Conservation (phyloP, 305 asterid genomes). For the Striga hermonthica region DNA sequence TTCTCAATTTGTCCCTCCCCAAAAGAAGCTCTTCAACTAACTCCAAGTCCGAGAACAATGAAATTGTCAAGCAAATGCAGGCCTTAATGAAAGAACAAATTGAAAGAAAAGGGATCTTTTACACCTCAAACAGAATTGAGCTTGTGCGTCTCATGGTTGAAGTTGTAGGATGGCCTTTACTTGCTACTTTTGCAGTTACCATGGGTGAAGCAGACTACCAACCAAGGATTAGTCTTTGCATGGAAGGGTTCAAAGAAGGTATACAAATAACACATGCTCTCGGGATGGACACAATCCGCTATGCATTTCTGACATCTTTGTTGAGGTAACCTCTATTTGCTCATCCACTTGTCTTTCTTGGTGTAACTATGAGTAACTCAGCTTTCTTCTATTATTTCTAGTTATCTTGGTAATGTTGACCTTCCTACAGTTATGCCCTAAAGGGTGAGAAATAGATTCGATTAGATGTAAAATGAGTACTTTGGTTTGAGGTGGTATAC, state of each 20-base stretch:
- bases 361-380: slow-evolving; percentile 24
- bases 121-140: slow-evolving; percentile 77
- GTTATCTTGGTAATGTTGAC: slow-evolving; percentile 15
- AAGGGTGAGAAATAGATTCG: slow-evolving; percentile 4
- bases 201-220: slow-evolving; percentile 94
- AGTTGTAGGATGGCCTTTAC: slow-evolving; percentile 96
- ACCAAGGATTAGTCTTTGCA: slow-evolving; percentile 68
- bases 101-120: slow-evolving; percentile 69
- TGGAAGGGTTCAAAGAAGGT: slow-evolving; percentile 99
- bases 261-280: slow-evolving; percentile 78
- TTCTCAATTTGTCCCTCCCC: slow-evolving; percentile 88
- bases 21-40: slow-evolving; percentile 56
- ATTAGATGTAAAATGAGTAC: slow-evolving; percentile 8
- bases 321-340: slow-evolving; percentile 57
- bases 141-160: slow-evolving; percentile 90
- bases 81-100: slow-evolving; percentile 70
- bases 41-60: slow-evolving; percentile 67
- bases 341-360: slow-evolving; percentile 24
- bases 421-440: slow-evolving; percentile 7
- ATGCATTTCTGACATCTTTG: slow-evolving; percentile 88
- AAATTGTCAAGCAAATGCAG: slow-evolving; percentile 69
- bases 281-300: slow-evolving; percentile 97
- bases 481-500: slow-evolving; percentile 5
- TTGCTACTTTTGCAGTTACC: slow-evolving; percentile 92
- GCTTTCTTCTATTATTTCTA: slow-evolving; percentile 10